Evolutionary conservation across 768 basidiomycete genomes (phyloP), one percentile per base, ranked within the genome.

Genomic region (Boletus sp.): DNA sequence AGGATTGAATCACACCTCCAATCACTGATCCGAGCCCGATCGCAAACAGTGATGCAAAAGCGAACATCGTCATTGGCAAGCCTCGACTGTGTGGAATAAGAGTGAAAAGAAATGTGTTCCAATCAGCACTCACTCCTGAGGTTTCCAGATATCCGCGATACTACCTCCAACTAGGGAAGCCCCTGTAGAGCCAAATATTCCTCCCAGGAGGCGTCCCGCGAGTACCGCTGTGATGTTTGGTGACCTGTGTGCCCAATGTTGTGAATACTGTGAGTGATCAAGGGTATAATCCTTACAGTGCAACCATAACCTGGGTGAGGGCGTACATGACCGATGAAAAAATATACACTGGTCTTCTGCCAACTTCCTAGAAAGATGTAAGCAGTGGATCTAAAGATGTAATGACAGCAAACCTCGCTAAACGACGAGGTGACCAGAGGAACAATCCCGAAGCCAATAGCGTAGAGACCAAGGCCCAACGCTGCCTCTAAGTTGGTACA

Each of bases 31-130:
- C 90, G 2, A 91, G 42, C 0, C 84, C 87, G 0, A 82, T 81
- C 0, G 80, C 79, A 8, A 78, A 80, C 15, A 91, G 62, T 0
- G 84, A 84, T 2, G 75, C 71, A 11, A 85, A 64, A 0, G 87
- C 76, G 65, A 90, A 94, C 1, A 87, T 54, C 0, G 86, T 75
- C 90, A 92, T 92, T 0, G 90, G 90, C 1, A 87, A 57, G 1
- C 89, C 87, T 10, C 91, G 87, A 45, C 88, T 90, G 55, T 17
- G 12, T 14, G 20, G 5, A 7, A 11, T 58, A 20, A 57, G 47
- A 36, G n/a, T 4, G 15, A 12, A 24, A 50, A 30, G 29, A 33
- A 30, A 42, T 4, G 7, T 17, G 0, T 5, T n/a, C 5, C 7
- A 24, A 56, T 36, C 24, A 45, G 3, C 44, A 62, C 81, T 58